Percentiles rank a stretch among this genome's conserved stretches.
These are phyloP conservation scores for Gloeophyllum trabeum DNA, from an alignment of 768 basidiomycete genomes.

Conservation along the genomic window DNA sequence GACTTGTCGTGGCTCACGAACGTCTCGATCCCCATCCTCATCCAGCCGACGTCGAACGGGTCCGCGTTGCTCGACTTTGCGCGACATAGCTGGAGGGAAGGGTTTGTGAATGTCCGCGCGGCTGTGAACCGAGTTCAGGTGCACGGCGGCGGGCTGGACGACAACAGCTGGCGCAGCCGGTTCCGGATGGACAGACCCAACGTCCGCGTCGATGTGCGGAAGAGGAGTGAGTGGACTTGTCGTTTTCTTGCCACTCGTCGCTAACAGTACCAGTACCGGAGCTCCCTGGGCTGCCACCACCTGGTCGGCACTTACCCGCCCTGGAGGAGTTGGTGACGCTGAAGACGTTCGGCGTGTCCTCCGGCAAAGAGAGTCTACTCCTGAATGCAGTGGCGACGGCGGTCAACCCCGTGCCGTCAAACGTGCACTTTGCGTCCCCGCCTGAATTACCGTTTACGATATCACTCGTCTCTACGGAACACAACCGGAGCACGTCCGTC, in stretches of 20 bases:
- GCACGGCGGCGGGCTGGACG: conserved; percentile 35
- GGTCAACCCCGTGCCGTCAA: conserved; percentile 42
- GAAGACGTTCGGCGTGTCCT: conserved; percentile 37
- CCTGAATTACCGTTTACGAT: conserved; percentile 56
- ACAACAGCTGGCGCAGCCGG: conserved; percentile 35
- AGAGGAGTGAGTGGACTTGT: conserved; percentile 36
- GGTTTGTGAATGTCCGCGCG: conserved; percentile 32
- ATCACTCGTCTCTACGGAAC: conserved; percentile 26
- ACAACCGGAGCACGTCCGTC: conserved; percentile 13
- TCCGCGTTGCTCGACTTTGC: conserved; percentile 38
- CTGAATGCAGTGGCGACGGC: conserved; percentile 40
- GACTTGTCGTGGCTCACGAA: conserved; percentile 49
- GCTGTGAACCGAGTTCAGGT: conserved; percentile 32
- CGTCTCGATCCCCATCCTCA: conserved; percentile 35
- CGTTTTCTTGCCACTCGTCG: conserved; percentile 1
- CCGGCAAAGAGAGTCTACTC: conserved; percentile 17
- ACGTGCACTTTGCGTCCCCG: conserved; percentile 25
- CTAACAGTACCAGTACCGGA: conserved; percentile 36
- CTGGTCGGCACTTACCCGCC: conserved; percentile 42
- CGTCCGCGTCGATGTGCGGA: conserved; percentile 31
- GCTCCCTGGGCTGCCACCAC: conserved; percentile 55
- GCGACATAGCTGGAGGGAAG: conserved; percentile 45
- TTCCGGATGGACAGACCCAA: conserved; percentile 29
- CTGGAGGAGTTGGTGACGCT: conserved; percentile 51
- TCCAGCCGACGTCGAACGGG: conserved; percentile 43